A percentile compares a stretch with the other conserved stretches of the same genome.
Conservation (phyloP, 176 grass and related monocot species). For the Chloris gayana region DNA sequence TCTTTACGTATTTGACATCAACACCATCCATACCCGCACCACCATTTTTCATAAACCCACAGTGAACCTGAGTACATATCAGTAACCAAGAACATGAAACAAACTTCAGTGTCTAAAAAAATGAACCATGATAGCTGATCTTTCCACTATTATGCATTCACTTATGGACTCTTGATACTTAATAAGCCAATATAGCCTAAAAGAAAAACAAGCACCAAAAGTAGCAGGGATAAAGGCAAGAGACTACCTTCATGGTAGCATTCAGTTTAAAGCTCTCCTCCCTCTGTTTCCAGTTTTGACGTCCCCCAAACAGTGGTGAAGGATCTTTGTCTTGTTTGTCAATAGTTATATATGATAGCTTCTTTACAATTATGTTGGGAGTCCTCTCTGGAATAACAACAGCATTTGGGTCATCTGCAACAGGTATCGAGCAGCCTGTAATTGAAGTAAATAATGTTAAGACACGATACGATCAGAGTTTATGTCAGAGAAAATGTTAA, state of each 20-base stretch:
- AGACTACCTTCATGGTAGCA: conserved; percentile 77
- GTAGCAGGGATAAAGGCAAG: background rate
- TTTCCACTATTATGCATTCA: background rate
- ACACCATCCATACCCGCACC: conserved; percentile 81
- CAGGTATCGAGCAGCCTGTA: conserved; percentile 75
- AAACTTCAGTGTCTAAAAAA: background rate
- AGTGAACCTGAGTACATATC: conserved; percentile 69
- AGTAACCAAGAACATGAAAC: conserved; percentile 12
- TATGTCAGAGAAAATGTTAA: background rate
- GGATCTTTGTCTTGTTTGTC: conserved; percentile 64
- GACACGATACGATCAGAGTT: background rate
- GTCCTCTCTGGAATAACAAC: conserved; percentile 77
- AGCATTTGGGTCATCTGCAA: conserved; percentile 65
- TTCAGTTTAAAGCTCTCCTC: conserved; percentile 86
- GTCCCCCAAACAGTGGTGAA: conserved; percentile 79
- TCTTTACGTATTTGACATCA: conserved; percentile 76
- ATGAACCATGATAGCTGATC: background rate
- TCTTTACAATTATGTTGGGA: conserved; percentile 64
- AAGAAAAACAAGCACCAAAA: background rate
- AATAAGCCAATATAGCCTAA: background rate
- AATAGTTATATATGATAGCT: conserved; percentile 56
- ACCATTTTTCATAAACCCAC: conserved; percentile 90
- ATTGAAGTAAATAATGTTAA: conserved; percentile 15
- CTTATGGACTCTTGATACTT: background rate
- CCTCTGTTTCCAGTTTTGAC: conserved; percentile 77